Evolutionary conservation across 345 rosid species (phyloP).

Genomic region (Eucalyptus sp.): DNA sequence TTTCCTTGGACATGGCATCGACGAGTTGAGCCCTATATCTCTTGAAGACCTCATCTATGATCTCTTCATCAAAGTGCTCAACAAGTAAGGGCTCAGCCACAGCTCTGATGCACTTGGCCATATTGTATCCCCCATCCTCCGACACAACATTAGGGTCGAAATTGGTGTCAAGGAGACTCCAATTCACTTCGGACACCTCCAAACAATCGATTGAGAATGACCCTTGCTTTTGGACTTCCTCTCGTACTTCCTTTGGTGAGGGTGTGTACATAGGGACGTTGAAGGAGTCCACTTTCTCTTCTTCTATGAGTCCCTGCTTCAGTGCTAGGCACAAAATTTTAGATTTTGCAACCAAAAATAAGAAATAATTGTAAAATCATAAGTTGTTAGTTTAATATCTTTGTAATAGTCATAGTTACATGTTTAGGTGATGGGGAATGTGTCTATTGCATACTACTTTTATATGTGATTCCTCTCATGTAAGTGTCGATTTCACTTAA

Average conservation of each 20-base stretch:
- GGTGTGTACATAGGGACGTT: conserved; percentile 42
- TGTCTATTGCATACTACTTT: neutral
- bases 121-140: conserved; percentile 12
- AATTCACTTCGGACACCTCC: conserved; percentile 22
- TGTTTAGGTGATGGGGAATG: neutral
- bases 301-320: conserved; percentile 23
- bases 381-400: neutral
- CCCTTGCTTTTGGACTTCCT: conserved; percentile 22
- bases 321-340: neutral
- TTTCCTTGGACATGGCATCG: neutral
- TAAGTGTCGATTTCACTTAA: neutral
- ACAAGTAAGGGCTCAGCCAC: conserved; percentile 45
- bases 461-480: neutral
- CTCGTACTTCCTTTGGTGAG: conserved; percentile 29
- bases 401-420: neutral
- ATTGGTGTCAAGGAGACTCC: conserved; percentile 1
- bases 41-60: conserved; percentile 11
- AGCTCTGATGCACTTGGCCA: conserved; percentile 38
- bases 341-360: neutral
- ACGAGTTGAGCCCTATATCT: neutral
- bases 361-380: neutral
- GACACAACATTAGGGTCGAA: neutral
- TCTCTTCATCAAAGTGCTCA: conserved; percentile 28
- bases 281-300: conserved; percentile 26
- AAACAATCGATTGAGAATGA: conserved; percentile 18